Base-by-base conservation (phyloP, 139 green algal species). In the Chlamydomonas schloesseri region DNA sequence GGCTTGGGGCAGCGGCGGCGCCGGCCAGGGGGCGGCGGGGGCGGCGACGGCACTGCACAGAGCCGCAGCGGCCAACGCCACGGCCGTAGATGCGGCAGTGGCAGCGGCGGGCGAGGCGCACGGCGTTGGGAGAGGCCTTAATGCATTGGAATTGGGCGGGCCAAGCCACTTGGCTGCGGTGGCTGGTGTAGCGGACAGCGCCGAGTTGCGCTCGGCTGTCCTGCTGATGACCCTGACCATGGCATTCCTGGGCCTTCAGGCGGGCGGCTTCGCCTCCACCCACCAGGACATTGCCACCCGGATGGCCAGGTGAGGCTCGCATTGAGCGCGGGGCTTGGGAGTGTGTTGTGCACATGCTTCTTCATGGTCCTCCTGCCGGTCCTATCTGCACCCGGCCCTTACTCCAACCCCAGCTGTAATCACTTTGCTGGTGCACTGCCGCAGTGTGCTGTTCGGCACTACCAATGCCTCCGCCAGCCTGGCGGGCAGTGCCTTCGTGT, bases 261-360 rank as follows among this genome's bases (percentile, higher is more conserved):
- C 88, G 31, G 93, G 91, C 10, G 96, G 96, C 21, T 97, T 97
- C 74, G 95, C 93, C 36, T 89, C 78, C 78, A 98, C 96, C 73
- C 96, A 98, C 84, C 94, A 97, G 88, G 95, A 98, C 89, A 95
- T 98, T 28, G 84, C 88, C 28, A 89, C 87, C 13, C 83, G 88
- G 34, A 95, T 95, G 76, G 92, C 92, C 3, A 87, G 89, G 17
- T 60, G 55, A 11, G 55, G 55, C 55, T 24, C 18, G 10, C 18
- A n/a, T n/a, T n/a, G n/a, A n/a, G 55, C 55, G 55, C 55, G 55
- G 55, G 55, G 6, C 55, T 21, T 14, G 50, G 50, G 50, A n/a
- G n/a, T n/a, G n/a, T n/a, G n/a, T n/a, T n/a, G n/a, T n/a, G n/a
- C n/a, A n/a, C n/a, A n/a, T n/a, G n/a, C n/a, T n/a, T n/a, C n/a